phyloP scores from a whole-genome alignment of 176 grass and related monocot species.

The Paspalum notatum region DNA sequence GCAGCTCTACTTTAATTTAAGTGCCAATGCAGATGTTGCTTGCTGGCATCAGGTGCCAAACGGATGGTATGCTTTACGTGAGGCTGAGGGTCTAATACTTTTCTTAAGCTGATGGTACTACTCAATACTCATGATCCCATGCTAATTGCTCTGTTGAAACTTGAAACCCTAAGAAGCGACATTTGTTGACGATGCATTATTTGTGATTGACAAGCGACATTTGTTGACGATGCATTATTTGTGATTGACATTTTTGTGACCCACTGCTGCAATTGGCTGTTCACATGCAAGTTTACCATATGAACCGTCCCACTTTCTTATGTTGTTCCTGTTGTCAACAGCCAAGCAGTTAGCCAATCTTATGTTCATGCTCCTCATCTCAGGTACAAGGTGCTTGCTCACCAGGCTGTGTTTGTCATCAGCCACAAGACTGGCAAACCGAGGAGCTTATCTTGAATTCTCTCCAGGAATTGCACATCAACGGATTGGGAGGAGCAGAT shows the following conservation, averaged over 20 bases:
- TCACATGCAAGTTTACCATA: background rate
- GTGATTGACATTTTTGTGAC: background rate
- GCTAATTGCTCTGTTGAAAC: background rate
- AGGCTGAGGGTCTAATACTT: too few relatives aligned
- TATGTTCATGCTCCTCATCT: background rate
- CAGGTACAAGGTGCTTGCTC: background rate
- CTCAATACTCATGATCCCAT: background rate
- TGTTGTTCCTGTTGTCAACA: background rate
- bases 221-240: background rate
- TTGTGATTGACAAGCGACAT: background rate
- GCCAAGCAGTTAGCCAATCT: background rate
- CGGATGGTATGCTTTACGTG: background rate
- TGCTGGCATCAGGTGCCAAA: background rate
- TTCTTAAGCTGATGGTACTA: background rate
- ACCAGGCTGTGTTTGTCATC: background rate
- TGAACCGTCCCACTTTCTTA: background rate
- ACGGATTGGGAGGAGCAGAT: background rate
- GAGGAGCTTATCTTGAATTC: background rate
- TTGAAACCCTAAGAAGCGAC: background rate
- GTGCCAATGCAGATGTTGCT: background rate
- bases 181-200: background rate
- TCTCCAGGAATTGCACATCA: background rate
- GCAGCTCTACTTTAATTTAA: background rate
- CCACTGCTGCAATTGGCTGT: background rate
- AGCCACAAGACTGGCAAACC: background rate